Conservation (phyloP, 805 yeast genomes). For the Metschnikowia shivogae region DNA sequence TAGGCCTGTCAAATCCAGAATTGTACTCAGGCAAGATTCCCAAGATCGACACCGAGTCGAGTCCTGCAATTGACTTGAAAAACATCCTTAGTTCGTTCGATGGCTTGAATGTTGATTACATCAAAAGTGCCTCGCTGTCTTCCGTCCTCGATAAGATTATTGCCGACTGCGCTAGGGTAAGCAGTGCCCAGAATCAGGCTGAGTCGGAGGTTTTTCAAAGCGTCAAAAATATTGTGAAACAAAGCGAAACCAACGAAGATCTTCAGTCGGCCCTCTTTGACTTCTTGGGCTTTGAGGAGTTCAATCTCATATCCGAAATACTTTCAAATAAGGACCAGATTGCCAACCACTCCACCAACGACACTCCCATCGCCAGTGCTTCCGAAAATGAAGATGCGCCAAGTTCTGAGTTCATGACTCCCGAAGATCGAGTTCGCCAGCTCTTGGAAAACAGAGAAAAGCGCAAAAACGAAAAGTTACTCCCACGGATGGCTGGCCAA, state of each 20-base stretch:
- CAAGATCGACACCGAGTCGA: conserved; percentile 33
- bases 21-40: conserved; percentile 26
- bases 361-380: conserved; percentile 4
- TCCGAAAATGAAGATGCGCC: conserved; percentile 7
- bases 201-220: conserved; percentile 28
- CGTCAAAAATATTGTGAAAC: conserved; percentile 29
- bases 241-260: conserved; percentile 48
- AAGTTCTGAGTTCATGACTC: conserved; percentile 38
- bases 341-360: conserved; percentile 4
- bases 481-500: conserved; percentile 37
- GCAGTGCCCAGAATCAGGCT: conserved; percentile 29
- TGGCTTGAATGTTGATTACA: conserved; percentile 24
- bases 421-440: conserved; percentile 52
- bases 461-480: conserved; percentile 47
- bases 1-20: conserved; percentile 12
- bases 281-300: conserved; percentile 78
- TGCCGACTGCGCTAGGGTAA: conserved; percentile 30
- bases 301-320: conserved; percentile 69
- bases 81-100: conserved; percentile 35
- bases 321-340: conserved; percentile 39
- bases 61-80: conserved; percentile 24
- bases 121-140: conserved; percentile 14
- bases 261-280: conserved; percentile 74
- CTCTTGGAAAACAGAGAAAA: conserved; percentile 46
- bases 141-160: conserved; percentile 20